A percentile compares a stretch with the other conserved stretches of the same genome.
Evolutionary conservation across 495 filamentous ascomycete genomes (phyloP).

Genomic region (Penicillium canescens): DNA sequence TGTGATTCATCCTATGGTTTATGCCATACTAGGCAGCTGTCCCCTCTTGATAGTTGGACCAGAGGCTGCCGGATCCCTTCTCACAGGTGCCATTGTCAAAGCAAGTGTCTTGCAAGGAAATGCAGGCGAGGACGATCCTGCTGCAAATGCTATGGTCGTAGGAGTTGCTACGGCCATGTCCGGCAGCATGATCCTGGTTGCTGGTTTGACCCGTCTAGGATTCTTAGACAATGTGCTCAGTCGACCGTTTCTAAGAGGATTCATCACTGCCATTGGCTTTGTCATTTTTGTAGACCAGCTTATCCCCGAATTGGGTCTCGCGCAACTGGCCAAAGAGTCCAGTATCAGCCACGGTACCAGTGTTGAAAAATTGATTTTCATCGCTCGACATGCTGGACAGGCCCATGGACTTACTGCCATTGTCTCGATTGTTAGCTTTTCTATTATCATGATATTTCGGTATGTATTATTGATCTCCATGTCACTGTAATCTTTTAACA

Average conservation of each 20-base stretch:
- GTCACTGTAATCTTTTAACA: constrained; percentile 3
- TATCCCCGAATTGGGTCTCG: constrained; percentile 84
- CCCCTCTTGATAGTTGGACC: constrained; percentile 94
- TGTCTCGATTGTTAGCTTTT: constrained; percentile 78
- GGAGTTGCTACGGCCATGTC: constrained; percentile 88
- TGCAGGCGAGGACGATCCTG: constrained; percentile 68
- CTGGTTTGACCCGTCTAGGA: constrained; percentile 81
- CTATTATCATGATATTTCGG: constrained; percentile 84
- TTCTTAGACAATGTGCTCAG: constrained; percentile 95
- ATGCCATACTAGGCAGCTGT: constrained; percentile 87
- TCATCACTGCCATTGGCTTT: constrained; percentile 94
- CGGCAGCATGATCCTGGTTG: constrained; percentile 80
- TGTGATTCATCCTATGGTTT: constrained; percentile 85
- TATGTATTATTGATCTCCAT: constrained; percentile 29
- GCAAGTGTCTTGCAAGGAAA: constrained; percentile 67
- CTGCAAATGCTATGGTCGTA: constrained; percentile 75
- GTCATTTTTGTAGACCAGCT: constrained; percentile 96
- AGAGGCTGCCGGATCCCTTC: constrained; percentile 88
- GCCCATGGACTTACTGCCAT: constrained; percentile 72
- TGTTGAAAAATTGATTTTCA: constrained; percentile 79
- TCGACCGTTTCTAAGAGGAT: constrained; percentile 87
- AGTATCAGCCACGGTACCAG: constrained; percentile 78
- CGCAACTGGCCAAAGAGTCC: constrained; percentile 54
- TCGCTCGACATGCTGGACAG: constrained; percentile 62
- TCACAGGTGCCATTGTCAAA: constrained; percentile 84